Percentiles rank a stretch among this genome's conserved stretches.
These are phyloP conservation scores for Plasmodium gonderi DNA, from an alignment of 169 alveolate genomes.

Conservation along the genomic window DNA sequence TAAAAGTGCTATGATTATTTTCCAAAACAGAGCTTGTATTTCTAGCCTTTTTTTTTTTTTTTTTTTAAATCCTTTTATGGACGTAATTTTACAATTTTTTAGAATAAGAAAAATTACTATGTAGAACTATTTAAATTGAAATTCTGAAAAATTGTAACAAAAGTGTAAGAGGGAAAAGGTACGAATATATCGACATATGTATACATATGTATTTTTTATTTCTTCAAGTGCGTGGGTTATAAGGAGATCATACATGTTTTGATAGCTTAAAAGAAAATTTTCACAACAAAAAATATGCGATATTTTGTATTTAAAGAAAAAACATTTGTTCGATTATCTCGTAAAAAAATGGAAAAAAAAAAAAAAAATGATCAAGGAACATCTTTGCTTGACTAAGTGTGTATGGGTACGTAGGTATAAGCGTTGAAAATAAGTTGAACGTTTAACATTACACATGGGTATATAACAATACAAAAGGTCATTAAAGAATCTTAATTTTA, in stretches of 20 bases:
- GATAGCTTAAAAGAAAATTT: background rate
- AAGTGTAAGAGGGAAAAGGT: background rate
- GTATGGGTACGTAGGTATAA: background rate
- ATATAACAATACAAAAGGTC: background rate
- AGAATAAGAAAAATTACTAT: background rate
- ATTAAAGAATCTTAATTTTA: background rate
- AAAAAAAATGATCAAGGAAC: background rate
- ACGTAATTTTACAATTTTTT: background rate
- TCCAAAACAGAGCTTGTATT: background rate
- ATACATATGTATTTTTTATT: background rate
- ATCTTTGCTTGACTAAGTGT: background rate
- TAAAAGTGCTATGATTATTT: background rate
- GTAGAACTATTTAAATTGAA: background rate
- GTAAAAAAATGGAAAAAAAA: background rate
- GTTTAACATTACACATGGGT: background rate
- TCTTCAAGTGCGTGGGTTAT: background rate
- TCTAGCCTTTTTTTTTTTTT: background rate
- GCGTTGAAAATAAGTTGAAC: background rate
- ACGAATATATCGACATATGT: background rate
- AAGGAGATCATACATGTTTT: background rate
- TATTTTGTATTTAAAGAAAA: background rate
- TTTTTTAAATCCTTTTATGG: too few species aligned
- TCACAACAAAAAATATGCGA: background rate
- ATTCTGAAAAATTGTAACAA: background rate
- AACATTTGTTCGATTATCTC: background rate